These are phyloP conservation scores for Asterophora lycoperdoides DNA, from an alignment of 768 basidiomycete genomes.

Conservation along the genomic window DNA sequence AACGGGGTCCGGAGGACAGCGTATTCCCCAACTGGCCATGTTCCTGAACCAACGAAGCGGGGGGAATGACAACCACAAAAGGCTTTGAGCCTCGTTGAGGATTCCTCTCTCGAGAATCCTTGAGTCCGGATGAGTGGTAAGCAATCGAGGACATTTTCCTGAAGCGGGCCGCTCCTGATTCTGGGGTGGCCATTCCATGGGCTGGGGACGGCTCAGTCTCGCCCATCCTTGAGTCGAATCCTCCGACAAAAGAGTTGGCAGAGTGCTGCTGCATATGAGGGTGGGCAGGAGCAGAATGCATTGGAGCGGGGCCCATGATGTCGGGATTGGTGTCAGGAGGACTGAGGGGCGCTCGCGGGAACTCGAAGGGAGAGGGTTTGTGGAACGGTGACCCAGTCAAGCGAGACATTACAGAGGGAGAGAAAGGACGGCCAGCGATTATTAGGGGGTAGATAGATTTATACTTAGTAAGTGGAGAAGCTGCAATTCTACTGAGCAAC, in stretches of 20 bases:
- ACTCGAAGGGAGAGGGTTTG: conserved; percentile 44
- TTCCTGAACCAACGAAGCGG: conserved; percentile 51
- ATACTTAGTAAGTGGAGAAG: not conserved
- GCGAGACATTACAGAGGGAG: conserved; percentile 34
- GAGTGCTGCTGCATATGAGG: no score
- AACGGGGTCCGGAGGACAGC: conserved; percentile 51
- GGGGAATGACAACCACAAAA: conserved; percentile 66
- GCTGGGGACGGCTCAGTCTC: conserved; percentile 8
- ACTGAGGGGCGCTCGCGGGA: conserved; percentile 35
- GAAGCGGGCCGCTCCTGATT: conserved; percentile 31
- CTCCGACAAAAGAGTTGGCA: conserved; percentile 3
- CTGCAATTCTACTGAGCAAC: conserved; percentile 6
- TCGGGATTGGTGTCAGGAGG: conserved; percentile 39
- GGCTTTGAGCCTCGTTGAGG: conserved; percentile 41
- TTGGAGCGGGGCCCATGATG: conserved; percentile 12
- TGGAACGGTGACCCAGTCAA: conserved; percentile 39
- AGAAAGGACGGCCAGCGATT: conserved; percentile 12
- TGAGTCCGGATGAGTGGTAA: conserved; percentile 47
- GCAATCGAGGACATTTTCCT: conserved; percentile 48
- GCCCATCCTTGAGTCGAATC: conserved; percentile 12
- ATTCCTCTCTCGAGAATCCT: conserved; percentile 40
- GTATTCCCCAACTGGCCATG: conserved; percentile 58
- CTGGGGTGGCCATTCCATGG: conserved; percentile 21
- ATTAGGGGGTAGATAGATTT: not conserved
- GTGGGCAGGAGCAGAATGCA: conserved; percentile 2